Evolutionary conservation across 2,329 filamentous ascomycete species (phyloP).

Genomic region (Lojkania enalia): DNA sequence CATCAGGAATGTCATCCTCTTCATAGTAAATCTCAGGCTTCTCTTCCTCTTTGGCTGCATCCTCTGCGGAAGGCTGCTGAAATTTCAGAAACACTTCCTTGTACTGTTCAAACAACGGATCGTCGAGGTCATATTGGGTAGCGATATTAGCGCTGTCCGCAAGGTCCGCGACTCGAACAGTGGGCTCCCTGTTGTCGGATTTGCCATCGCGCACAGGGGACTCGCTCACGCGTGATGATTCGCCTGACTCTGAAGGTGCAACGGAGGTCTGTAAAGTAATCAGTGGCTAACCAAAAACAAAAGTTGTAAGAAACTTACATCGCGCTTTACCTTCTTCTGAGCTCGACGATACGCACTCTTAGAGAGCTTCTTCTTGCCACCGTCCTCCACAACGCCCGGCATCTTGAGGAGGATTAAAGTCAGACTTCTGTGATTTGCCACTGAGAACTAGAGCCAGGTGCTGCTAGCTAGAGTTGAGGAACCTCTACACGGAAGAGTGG

Average conservation of each 20-base stretch:
- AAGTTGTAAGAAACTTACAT: conserved; percentile 46
- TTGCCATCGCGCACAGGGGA: conserved; percentile 38
- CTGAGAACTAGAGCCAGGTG: too few species aligned
- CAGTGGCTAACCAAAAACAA: neutral
- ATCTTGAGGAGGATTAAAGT: conserved; percentile 22
- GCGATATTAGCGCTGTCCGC: conserved; percentile 39
- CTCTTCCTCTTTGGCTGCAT: conserved; percentile 53
- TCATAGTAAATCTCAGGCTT: conserved; percentile 87
- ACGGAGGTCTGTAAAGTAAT: neutral
- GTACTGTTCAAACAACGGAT: conserved; percentile 82
- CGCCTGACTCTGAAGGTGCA: conserved; percentile 32
- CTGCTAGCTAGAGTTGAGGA: too few species aligned
- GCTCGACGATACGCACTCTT: conserved; percentile 94
- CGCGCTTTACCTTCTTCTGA: conserved; percentile 90
- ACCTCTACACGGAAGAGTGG: too few species aligned
- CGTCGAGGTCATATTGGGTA: conserved; percentile 62
- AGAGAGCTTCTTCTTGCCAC: conserved; percentile 66
- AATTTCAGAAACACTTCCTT: conserved; percentile 83
- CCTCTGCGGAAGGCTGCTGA: conserved; percentile 58
- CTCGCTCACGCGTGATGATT: conserved; percentile 45
- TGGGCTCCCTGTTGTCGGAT: conserved; percentile 40
- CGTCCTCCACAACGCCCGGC: conserved; percentile 32
- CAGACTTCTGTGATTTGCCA: too few species aligned
- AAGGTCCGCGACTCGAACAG: conserved; percentile 53
- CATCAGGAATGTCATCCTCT: conserved; percentile 82